Base-by-base conservation (phyloP, 169 alveolate species). In the Amoebophrya sp. region DNA sequence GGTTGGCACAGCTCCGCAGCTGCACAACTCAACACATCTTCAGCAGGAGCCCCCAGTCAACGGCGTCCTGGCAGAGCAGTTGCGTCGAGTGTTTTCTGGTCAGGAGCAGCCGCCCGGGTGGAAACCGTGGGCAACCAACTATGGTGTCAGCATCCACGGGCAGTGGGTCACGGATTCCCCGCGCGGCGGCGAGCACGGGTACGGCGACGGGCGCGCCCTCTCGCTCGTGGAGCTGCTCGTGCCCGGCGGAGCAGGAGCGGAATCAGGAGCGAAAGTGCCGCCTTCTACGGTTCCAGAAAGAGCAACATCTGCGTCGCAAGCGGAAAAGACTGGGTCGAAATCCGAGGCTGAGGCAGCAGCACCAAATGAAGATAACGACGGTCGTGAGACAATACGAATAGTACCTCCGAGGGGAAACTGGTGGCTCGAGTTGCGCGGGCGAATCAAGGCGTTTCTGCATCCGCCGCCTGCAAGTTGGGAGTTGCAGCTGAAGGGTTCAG, bases 401-500 rank as follows among this genome's bases (percentile, higher is more conserved):
- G 0, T 29, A 7, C n/a, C 20, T 69, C 20, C 16, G 16, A 0
- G 48, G 23, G 89, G n/a, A 18, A 45, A 45, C 67, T 45, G 10
- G 67, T 18, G 67, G 67, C 67, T 45, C n/a, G n/a, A 45, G 67
- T 18, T 45, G 67, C 7, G 16, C 58, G 23, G 23, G 7, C 16
- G 23, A 43, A 10, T 43, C 16, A 10, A 16, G 7, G 58, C 58
- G 58, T 10, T 43, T 43, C 58, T 43, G 58, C 58, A 16, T 43
- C 23, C 16, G 15, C n/a, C 41, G 40, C 39, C 88, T 10, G 42
- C 39, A 18, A 91, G 91, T 0, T 91, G 93, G 93, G 93, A 91
- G 89, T 67, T 91, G 38, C 93, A 91, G 58, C 88, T 91, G 13
- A 91, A 91, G 69, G 93, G 93, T 15, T 91, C 91, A 5, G 93